Base-by-base conservation (phyloP, 2,329 filamentous ascomycete genomes). In the Aspergillus glaucus region DNA sequence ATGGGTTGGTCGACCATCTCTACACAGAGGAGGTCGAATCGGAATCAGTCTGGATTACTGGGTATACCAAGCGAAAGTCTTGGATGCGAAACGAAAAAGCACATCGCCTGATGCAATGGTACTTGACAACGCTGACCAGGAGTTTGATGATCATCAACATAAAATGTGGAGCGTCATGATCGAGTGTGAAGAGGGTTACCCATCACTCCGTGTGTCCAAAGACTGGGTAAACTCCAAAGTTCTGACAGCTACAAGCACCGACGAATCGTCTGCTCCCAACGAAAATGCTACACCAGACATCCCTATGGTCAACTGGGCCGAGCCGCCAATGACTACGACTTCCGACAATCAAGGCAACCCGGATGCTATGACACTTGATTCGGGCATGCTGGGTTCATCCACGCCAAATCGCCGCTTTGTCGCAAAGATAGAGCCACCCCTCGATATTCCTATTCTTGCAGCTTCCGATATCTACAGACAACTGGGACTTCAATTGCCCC, bases 121-220 rank as follows among this genome's bases (percentile, higher is more conserved):
- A 10, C 46, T 69, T 49, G 68, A 70, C 46, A 48, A 58, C 44
- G 41, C 57, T 47, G 50, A 49, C 12, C 54, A 55, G 9, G 48
- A 49, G 30, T 34, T 45, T 3, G 54, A 58, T 14, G 54, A 61
- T 6, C 54, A 55, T 24, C 56, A 60, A 45, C 47, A 54, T 8
- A 58, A 60, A 30, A 51, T 63, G 32, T 73, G 69, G 65, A 64
- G 60, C 28, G 61, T 67, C 7, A 65, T 62, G 48, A 62, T 75
- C 30, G 71, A 73, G 50, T 74, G 72, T 50, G 72, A 74, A 60
- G 63, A 69, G 46, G 72, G 71, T 3, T 70, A 70, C 47, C 72
- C 72, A 2, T 69, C 70, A 6, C 64, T 74, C 32, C 65, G 69
- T 14, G 64, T 73, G 17, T 71, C 70, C 6, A 71, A 71, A 53